Evolutionary conservation across 164 flowering plant genomes (phyloP).

Genomic region (Kingdonia uniflora): DNA sequence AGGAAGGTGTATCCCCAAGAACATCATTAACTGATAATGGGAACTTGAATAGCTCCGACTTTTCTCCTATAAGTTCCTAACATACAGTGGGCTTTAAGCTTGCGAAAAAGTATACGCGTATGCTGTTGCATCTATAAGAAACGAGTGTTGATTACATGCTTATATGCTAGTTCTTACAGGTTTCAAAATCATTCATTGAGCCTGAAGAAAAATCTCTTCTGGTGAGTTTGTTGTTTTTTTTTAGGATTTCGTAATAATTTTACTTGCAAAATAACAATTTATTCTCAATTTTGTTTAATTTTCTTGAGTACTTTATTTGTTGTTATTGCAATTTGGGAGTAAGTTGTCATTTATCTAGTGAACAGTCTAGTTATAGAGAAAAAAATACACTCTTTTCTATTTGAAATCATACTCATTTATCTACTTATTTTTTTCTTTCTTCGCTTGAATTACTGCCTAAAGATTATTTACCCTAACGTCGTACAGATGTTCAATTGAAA

Average conservation of each 20-base stretch:
- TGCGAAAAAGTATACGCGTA: not conserved
- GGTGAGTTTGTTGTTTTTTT: constrained; percentile 20
- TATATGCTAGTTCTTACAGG: constrained; percentile 19
- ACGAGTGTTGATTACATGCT: not conserved
- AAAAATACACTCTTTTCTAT: too few species aligned
- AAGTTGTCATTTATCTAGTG: too few species aligned
- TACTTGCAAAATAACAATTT: too few species aligned
- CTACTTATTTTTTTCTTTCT: too few species aligned
- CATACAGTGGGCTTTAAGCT: not conserved
- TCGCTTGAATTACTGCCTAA: too few species aligned
- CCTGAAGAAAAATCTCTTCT: constrained; percentile 41
- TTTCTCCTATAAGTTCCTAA: constrained; percentile 33
- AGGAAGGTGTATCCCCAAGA: constrained; percentile 72
- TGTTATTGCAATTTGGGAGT: too few species aligned
- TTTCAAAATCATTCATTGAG: constrained; percentile 34
- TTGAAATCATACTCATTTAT: too few species aligned
- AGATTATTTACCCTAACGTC: too few species aligned
- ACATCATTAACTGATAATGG: constrained; percentile 73
- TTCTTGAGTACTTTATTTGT: too few species aligned
- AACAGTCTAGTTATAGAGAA: too few species aligned
- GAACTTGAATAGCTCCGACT: constrained; percentile 27
- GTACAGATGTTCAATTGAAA: too few species aligned
- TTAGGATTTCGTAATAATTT: not conserved
- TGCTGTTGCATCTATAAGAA: not conserved
- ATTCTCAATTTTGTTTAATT: too few species aligned